A percentile compares a stretch with the other conserved stretches of the same genome.
These are phyloP conservation scores for Rutidosis leptorrhynchoides DNA, from an alignment of 129 eudicot genomes.

Conservation along the genomic window DNA sequence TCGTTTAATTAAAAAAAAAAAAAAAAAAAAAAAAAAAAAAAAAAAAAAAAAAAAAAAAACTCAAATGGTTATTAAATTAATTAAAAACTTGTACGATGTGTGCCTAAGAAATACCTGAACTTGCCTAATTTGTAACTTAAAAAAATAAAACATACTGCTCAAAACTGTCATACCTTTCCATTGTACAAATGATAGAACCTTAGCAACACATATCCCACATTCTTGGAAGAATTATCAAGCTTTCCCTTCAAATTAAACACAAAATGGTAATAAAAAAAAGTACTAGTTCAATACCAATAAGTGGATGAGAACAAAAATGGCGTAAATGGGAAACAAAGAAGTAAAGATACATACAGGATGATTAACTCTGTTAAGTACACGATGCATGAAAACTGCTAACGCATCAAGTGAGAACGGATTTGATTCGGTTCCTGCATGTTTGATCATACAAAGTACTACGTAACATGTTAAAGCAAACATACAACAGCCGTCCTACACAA, in stretches of 20 bases:
- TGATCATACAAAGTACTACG: no score
- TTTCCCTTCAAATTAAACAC: slow-evolving; percentile 59
- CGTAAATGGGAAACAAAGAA: slow-evolving; percentile 1
- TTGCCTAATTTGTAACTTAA: no score
- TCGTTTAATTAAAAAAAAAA: no score
- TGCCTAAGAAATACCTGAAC: not conserved
- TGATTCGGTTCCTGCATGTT: slow-evolving; percentile 78
- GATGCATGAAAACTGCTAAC: slow-evolving; percentile 72
- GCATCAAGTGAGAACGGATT: slow-evolving; percentile 96
- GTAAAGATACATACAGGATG: slow-evolving; percentile 79
- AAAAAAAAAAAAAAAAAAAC: no score
- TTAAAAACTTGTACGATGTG: no score
- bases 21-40: no score
- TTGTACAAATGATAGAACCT: slow-evolving; percentile 94
- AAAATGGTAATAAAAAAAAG: slow-evolving; percentile 16
- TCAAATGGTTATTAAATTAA: no score
- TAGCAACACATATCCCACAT: slow-evolving; percentile 84
- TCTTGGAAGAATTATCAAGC: slow-evolving; percentile 84
- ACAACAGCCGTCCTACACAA: not conserved
- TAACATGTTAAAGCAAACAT: not conserved
- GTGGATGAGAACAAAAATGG: slow-evolving; percentile 13
- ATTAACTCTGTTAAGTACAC: slow-evolving; percentile 82
- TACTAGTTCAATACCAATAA: slow-evolving; percentile 6
- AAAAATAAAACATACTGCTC: not conserved
- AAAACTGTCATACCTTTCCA: slow-evolving; percentile 59